Base-by-base conservation (phyloP, 139 green algal species). In the Coelastrella sp. region DNA sequence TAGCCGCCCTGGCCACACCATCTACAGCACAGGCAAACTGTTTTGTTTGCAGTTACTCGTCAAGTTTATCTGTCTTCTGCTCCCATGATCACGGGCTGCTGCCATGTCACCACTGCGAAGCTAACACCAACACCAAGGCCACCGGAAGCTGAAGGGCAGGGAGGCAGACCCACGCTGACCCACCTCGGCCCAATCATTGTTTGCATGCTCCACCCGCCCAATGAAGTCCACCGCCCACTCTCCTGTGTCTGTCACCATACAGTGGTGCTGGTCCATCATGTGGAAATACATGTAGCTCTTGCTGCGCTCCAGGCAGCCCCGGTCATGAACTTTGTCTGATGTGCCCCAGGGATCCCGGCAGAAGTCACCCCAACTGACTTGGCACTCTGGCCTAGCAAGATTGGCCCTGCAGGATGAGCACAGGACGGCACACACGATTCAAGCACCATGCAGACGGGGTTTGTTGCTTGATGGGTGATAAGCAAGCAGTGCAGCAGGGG, bases 141-240 rank as follows among this genome's bases (percentile, higher is more conserved):
- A 78, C 35, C 22, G 4, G 20, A 25, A 25, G 20, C 68, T 78
- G 68, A 78, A 20, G 7, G 15, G 57, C 9, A 58, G 80, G 20
- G 7, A 74, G 0, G 24, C 80, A 35, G 11, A 25, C 57, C 57
- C 58, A 85, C 9, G 27, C 19, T 49, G n/a, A 73, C 27, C 35
- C 84, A 84, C 68, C 73, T 65, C 73, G 35, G 49, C 49, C 87
- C 87, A 88, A 61, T 93, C 91, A 7, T 90, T 22, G 7, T 90
- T 58, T n/a, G 84, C 76, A 35, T 76, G 27, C 74, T 93, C 91
- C 82, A 85, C 86, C 7, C 87, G 49, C 8, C 84, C 91, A 20
- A 93, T 75, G n/a, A 92, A 93, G 63, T 93, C 91, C 20, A 93
- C 91, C 6, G 91, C 91, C 79, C 81, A 80, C 7, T 90, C 27